Percentiles rank a stretch among this genome's conserved stretches.
Conservation (phyloP, 2,329 filamentous ascomycete genomes). For the Alternaria sp. region DNA sequence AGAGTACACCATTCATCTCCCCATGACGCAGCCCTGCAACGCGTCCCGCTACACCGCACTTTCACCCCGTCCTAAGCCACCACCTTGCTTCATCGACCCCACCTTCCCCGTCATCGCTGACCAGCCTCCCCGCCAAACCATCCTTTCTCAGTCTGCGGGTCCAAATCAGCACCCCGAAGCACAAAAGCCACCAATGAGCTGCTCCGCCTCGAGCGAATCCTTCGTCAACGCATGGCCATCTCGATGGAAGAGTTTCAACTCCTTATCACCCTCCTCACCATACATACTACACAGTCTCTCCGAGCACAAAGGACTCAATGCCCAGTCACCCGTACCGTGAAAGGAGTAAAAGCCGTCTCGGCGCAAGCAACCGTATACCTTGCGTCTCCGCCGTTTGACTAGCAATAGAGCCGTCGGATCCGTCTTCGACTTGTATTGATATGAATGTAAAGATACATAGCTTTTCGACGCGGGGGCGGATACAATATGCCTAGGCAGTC, state of each 20-base stretch:
- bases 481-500: constrained; percentile 9
- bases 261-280: neutral
- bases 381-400: constrained; percentile 12
- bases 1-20: too few species aligned
- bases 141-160: neutral
- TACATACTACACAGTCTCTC: neutral
- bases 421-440: constrained; percentile 5
- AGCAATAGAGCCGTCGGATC: constrained; percentile 5
- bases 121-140: constrained; percentile 4
- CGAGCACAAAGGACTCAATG: constrained; percentile 3
- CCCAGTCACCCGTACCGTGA: constrained; percentile 7
- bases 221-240: constrained; percentile 13
- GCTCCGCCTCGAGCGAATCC: constrained; percentile 11
- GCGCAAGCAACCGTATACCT: constrained; percentile 4
- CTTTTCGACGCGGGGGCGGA: neutral
- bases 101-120: constrained; percentile 9
- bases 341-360: constrained; percentile 5
- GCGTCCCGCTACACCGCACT: constrained; percentile 2
- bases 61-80: constrained; percentile 5
- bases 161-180: constrained; percentile 5
- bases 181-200: constrained; percentile 6
- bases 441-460: constrained; percentile 7
- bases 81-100: constrained; percentile 10
- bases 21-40: neutral
- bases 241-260: constrained; percentile 5